phyloP scores from a whole-genome alignment of 2,329 filamentous ascomycete species.

The Penicillium aurantiogriseum region DNA sequence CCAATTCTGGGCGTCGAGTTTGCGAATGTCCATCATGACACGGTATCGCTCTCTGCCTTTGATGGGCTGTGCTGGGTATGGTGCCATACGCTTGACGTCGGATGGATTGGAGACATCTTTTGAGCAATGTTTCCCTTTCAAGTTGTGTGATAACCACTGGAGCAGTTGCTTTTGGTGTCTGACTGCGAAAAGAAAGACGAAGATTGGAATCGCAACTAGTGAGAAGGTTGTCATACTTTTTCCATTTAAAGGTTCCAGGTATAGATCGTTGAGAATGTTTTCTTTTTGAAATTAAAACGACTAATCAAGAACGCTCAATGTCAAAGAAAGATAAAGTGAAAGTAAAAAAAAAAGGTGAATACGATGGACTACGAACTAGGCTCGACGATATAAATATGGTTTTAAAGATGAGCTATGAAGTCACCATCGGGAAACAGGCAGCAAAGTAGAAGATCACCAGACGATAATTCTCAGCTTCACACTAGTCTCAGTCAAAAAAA shows the following conservation, averaged over 20 bases:
- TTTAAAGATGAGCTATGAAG: constrained; percentile 10
- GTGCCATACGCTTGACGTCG: constrained; percentile 35
- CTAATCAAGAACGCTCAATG: constrained; percentile 3
- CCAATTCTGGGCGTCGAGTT: constrained; percentile 49
- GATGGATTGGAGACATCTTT: constrained; percentile 13
- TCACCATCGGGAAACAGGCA: constrained; percentile 15
- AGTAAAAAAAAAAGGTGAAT: not conserved
- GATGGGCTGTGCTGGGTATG: constrained; percentile 41
- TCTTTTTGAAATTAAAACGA: not conserved
- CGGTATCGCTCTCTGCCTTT: constrained; percentile 41
- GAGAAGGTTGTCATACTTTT: constrained; percentile 36
- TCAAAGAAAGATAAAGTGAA: not conserved
- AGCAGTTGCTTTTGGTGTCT: constrained; percentile 25
- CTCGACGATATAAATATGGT: constrained; percentile 19
- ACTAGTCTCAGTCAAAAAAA: constrained; percentile 14
- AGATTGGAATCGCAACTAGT: constrained; percentile 29
- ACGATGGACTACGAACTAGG: not conserved
- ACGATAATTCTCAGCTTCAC: constrained; percentile 13
- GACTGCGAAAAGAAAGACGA: constrained; percentile 30
- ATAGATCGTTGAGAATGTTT: not conserved
- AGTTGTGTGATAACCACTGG: constrained; percentile 9
- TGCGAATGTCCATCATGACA: constrained; percentile 50
- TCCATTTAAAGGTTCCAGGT: constrained; percentile 4
- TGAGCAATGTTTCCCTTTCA: not conserved
- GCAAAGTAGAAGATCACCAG: constrained; percentile 22